A percentile compares a stretch with the other conserved stretches of the same genome.
Evolutionary conservation across 2,329 filamentous ascomycete species (phyloP).

Genomic region (Trichocomaceae sp.): DNA sequence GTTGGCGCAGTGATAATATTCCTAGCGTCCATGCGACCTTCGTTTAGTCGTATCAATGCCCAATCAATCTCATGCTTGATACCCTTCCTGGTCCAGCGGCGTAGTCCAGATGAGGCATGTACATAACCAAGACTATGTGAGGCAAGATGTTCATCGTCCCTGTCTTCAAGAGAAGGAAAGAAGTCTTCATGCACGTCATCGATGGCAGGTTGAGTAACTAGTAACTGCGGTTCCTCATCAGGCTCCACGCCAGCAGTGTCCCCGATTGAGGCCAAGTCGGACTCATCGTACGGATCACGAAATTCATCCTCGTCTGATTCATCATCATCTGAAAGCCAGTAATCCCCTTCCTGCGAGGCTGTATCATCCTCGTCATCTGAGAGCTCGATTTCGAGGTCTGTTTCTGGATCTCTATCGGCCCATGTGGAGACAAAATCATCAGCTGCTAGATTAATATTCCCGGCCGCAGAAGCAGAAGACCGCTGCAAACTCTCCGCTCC

Average conservation of each 20-base stretch:
- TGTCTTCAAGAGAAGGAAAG: conserved; percentile 69
- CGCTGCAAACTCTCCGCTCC: conserved; percentile 32
- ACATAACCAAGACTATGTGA: conserved; percentile 75
- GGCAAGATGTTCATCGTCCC: conserved; percentile 72
- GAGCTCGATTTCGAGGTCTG: conserved; percentile 44
- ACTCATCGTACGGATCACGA: conserved; percentile 45
- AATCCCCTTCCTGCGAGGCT: conserved; percentile 34
- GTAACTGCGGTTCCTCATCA: conserved; percentile 67
- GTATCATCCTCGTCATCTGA: conserved; percentile 46
- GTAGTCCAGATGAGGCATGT: conserved; percentile 83
- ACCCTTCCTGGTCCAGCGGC: conserved; percentile 63
- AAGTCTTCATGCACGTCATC: conserved; percentile 81
- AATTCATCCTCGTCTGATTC: conserved; percentile 48
- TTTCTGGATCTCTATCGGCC: conserved; percentile 34
- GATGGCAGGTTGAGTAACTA: conserved; percentile 84
- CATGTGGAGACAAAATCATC: conserved; percentile 33
- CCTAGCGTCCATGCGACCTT: conserved; percentile 61
- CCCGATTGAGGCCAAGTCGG: conserved; percentile 53
- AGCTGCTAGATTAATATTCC: conserved; percentile 17
- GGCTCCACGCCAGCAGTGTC: conserved; percentile 73
- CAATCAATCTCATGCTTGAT: conserved; percentile 90
- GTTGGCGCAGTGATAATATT: conserved; percentile 54
- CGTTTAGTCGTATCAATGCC: conserved; percentile 77
- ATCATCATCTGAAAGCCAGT: conserved; percentile 40
- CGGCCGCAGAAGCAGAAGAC: conserved; percentile 40